A percentile compares a stretch with the other conserved stretches of the same genome.
These are phyloP conservation scores for Solanum etuberosum DNA, from an alignment of 257 asterid species.

Conservation along the genomic window DNA sequence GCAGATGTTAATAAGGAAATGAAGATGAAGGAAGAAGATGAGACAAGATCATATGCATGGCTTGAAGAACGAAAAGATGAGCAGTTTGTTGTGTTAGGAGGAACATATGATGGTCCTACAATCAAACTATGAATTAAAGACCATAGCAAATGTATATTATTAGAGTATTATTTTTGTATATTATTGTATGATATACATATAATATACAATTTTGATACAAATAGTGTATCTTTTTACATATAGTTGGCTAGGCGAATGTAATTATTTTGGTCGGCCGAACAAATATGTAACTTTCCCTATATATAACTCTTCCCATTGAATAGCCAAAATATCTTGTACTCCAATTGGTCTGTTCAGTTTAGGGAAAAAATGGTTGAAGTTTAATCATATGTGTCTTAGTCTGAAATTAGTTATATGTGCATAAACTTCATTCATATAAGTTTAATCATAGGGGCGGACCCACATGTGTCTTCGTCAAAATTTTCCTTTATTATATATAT, in stretches of 20 bases:
- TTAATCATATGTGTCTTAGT: background rate
- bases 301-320: background rate
- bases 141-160: background rate
- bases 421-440: too few relatives aligned
- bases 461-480: background rate
- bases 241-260: background rate
- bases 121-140: background rate
- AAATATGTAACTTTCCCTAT: background rate
- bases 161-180: background rate
- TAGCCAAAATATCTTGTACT: background rate
- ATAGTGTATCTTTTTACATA: background rate
- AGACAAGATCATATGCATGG: constrained; percentile 5
- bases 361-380: background rate
- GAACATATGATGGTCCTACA: background rate
- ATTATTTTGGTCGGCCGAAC: background rate
- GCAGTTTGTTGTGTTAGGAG: constrained; percentile 4
- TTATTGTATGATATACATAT: background rate
- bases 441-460: too few relatives aligned
- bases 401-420: background rate
- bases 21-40: background rate
- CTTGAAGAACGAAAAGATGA: constrained; percentile 13
- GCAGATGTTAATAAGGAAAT: background rate
- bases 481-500: too few relatives aligned
- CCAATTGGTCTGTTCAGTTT: background rate
- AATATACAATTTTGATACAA: background rate